Conservation (phyloP, 2,329 filamentous ascomycete species). For the Scedosporium minutisporum region DNA sequence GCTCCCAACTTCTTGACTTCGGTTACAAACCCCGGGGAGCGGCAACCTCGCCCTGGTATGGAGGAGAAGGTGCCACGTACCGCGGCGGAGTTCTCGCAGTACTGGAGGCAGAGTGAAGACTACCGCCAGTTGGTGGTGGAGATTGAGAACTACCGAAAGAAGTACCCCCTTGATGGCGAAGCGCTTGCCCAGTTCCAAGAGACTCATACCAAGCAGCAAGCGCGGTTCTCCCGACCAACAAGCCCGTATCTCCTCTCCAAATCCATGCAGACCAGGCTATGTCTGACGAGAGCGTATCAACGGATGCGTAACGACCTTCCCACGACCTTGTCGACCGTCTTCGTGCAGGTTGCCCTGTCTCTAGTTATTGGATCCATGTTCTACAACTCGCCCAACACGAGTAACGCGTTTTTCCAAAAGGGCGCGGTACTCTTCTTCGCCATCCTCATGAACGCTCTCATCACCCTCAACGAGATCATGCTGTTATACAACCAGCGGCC, state of each 20-base stretch:
- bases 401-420: conserved; percentile 44
- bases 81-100: conserved; percentile 38
- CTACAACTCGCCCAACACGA: conserved; percentile 45
- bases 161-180: conserved; percentile 7
- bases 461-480: conserved; percentile 15
- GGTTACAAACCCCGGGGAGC: conserved; percentile 72
- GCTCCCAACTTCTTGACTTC: conserved; percentile 74
- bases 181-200: conserved; percentile 9
- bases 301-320: conserved; percentile 50
- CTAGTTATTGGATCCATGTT: conserved; percentile 60
- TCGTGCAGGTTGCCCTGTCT: conserved; percentile 9
- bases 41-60: conserved; percentile 32
- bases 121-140: conserved; percentile 2
- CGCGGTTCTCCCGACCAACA: conserved; percentile 47
- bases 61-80: conserved; percentile 36
- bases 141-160: conserved; percentile 5
- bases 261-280: conserved; percentile 47
- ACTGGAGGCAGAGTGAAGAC: conserved; percentile 9
- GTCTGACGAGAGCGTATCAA: conserved; percentile 46
- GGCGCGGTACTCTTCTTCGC: conserved; percentile 19
- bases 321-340: conserved; percentile 55
- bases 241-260: conserved; percentile 57
- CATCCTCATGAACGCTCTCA: conserved; percentile 23
- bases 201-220: conserved; percentile 18
- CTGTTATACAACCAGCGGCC: conserved; percentile 15